Evolutionary conservation across 345 rosid species (phyloP).

Genomic region (Fremontodendron californicum): DNA sequence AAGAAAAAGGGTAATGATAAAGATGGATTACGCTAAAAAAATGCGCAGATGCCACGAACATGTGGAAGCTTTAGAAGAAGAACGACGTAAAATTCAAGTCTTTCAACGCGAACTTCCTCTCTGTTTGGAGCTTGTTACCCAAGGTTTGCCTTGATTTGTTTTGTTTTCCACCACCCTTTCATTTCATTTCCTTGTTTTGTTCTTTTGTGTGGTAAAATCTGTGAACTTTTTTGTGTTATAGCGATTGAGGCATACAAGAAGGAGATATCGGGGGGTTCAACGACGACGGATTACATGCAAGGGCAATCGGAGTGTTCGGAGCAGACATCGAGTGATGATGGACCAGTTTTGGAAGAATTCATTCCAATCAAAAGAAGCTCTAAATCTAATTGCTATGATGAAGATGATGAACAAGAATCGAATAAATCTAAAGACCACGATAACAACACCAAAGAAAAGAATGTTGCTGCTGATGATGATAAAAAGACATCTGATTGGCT

Average conservation of each 20-base stretch:
- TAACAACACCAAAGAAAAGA: conserved; percentile 18
- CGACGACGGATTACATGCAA: conserved; percentile 44
- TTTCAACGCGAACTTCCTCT: conserved; percentile 93
- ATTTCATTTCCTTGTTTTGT: background rate
- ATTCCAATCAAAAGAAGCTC: conserved; percentile 57
- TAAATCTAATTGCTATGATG: conserved; percentile 15
- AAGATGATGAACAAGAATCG: conserved; percentile 42
- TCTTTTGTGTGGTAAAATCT: background rate
- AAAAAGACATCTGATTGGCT: conserved; percentile 93
- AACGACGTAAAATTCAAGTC: conserved; percentile 79
- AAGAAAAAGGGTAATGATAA: background rate
- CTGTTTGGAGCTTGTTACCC: conserved; percentile 83
- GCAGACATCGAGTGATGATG: conserved; percentile 62
- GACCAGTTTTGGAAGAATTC: conserved; percentile 72
- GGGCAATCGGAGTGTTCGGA: conserved; percentile 80
- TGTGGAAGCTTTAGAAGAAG: conserved; percentile 79
- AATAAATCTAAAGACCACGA: conserved; percentile 29
- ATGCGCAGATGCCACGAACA: conserved; percentile 53
- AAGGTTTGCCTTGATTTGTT: conserved; percentile 31
- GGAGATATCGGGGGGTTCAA: conserved; percentile 53
- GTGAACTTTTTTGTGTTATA: conserved; percentile 20
- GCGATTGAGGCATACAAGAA: conserved; percentile 74
- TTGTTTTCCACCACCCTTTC: no score
- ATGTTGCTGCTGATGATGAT: conserved; percentile 17
- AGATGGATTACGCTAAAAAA: conserved; percentile 48